A percentile compares a stretch with the other conserved stretches of the same genome.
Conservation (phyloP, 108 stramenopile genomes). For the Discostella stelligeroides region DNA sequence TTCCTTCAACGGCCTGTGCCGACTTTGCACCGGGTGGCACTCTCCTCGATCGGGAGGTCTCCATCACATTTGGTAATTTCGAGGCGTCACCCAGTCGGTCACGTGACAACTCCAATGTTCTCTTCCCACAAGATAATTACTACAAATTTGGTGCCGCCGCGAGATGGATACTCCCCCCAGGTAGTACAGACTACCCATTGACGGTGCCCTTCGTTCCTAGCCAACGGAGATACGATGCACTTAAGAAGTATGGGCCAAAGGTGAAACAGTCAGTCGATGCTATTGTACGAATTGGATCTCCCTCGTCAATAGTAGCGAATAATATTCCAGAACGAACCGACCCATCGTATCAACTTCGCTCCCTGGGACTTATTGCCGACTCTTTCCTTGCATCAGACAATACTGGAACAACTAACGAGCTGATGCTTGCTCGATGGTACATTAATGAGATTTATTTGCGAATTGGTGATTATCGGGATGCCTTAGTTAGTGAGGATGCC, state of each 20-base stretch:
- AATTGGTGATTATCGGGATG: slow-evolving; percentile 64
- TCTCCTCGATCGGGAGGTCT: slow-evolving; percentile 72
- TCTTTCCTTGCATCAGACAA: slow-evolving; percentile 77
- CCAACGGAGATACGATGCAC: slow-evolving; percentile 78
- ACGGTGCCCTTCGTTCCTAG: slow-evolving; percentile 71
- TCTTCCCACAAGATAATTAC: slow-evolving; percentile 78
- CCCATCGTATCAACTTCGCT: slow-evolving; percentile 62
- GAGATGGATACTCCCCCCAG: slow-evolving; percentile 61
- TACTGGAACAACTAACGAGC: slow-evolving; percentile 78
- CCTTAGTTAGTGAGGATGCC: slow-evolving; percentile 38
- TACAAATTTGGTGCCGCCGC: slow-evolving; percentile 83
- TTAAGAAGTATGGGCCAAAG: slow-evolving; percentile 70
- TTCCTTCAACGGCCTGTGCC: slow-evolving; percentile 23
- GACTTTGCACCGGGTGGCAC: slow-evolving; percentile 82
- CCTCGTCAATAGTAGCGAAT: slow-evolving; percentile 12
- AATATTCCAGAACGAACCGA: slow-evolving; percentile 47
- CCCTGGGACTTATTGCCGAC: slow-evolving; percentile 82
- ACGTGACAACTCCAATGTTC: slow-evolving; percentile 74
- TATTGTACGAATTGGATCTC: slow-evolving; percentile 36
- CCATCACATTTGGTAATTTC: slow-evolving; percentile 63
- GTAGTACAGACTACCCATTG: slow-evolving; percentile 66
- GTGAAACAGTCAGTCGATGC: slow-evolving; percentile 47
- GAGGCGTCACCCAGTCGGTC: slow-evolving; percentile 65
- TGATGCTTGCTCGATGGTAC: slow-evolving; percentile 81
- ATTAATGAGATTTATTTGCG: slow-evolving; percentile 76